Percentiles rank a stretch among this genome's conserved stretches.
Conservation (phyloP, 2,329 filamentous ascomycete species). For the Trichothecium sympodiale region DNA sequence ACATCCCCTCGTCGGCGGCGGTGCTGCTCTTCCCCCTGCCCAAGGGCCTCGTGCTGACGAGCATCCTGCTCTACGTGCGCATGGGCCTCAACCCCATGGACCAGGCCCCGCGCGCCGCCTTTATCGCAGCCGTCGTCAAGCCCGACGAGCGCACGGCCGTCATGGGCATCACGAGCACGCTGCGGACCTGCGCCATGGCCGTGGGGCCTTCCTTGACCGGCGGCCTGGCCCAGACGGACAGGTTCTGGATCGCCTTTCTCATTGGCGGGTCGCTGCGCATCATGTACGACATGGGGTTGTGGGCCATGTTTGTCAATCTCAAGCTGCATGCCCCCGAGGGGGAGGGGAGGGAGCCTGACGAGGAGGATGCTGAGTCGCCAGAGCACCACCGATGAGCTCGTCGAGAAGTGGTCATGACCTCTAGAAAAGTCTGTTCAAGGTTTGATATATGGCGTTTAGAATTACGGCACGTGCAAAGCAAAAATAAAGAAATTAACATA, state of each 20-base stretch:
- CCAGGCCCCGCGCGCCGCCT: constrained; percentile 53
- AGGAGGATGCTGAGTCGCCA: too few relatives aligned
- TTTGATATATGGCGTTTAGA: too few relatives aligned
- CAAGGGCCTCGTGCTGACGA: constrained; percentile 35
- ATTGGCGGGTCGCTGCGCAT: constrained; percentile 41
- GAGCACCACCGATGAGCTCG: too few relatives aligned
- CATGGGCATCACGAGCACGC: constrained; percentile 55
- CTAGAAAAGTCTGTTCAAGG: too few relatives aligned
- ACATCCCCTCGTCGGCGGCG: constrained; percentile 50
- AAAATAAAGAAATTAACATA: too few relatives aligned
- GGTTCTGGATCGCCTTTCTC: constrained; percentile 53
- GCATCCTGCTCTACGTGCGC: constrained; percentile 45
- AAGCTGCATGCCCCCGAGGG: constrained; percentile 35
- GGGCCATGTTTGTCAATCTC: constrained; percentile 47
- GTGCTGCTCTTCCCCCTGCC: constrained; percentile 50
- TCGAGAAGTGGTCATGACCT: too few relatives aligned
- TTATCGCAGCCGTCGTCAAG: constrained; percentile 55
- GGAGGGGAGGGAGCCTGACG: neutral
- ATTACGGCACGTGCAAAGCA: too few relatives aligned
- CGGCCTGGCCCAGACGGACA: constrained; percentile 35
- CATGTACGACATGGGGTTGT: constrained; percentile 47
- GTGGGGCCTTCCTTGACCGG: constrained; percentile 44
- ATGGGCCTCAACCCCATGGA: constrained; percentile 59
- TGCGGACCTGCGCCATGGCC: constrained; percentile 48
- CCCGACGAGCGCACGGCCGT: constrained; percentile 56